Conservation (phyloP, 495 filamentous ascomycete species). For the Aspergillus taichungensis region DNA sequence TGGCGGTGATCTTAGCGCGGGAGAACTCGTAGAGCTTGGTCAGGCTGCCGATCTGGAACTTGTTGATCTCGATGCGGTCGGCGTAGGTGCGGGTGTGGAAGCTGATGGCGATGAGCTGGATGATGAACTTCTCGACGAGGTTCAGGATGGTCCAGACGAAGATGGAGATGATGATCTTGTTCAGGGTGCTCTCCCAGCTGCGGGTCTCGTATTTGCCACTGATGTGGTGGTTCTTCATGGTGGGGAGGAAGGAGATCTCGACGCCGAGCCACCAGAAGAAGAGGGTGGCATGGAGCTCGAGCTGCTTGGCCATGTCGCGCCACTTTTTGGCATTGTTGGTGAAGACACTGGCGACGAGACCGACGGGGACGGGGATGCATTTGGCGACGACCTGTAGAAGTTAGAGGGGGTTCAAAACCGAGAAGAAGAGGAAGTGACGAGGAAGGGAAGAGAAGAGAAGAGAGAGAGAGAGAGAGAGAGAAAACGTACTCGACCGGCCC, state of each 20-base stretch:
- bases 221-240: slow-evolving; percentile 65
- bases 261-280: slow-evolving; percentile 93
- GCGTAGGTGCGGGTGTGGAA: slow-evolving; percentile 90
- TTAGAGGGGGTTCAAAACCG: not conserved
- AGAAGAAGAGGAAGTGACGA: not conserved
- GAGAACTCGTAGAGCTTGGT: slow-evolving; percentile 78
- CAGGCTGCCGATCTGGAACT: slow-evolving; percentile 74
- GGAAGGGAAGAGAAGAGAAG: not conserved
- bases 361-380: slow-evolving; percentile 58
- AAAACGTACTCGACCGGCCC: slow-evolving; percentile 59
- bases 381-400: slow-evolving; percentile 58
- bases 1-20: slow-evolving; percentile 58
- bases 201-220: slow-evolving; percentile 43
- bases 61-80: slow-evolving; percentile 86
- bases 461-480: not conserved
- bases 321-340: slow-evolving; percentile 91
- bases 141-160: slow-evolving; percentile 78
- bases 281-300: slow-evolving; percentile 77
- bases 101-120: slow-evolving; percentile 87
- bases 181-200: slow-evolving; percentile 67
- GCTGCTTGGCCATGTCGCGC: slow-evolving; percentile 77
- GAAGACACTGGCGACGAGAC: slow-evolving; percentile 61
- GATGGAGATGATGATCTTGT: slow-evolving; percentile 78
- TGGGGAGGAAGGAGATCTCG: slow-evolving; percentile 52
- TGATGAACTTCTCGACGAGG: slow-evolving; percentile 85